Conservation (phyloP, 352 stramenopile genomes). For the Thraustochytrium sp. region DNA sequence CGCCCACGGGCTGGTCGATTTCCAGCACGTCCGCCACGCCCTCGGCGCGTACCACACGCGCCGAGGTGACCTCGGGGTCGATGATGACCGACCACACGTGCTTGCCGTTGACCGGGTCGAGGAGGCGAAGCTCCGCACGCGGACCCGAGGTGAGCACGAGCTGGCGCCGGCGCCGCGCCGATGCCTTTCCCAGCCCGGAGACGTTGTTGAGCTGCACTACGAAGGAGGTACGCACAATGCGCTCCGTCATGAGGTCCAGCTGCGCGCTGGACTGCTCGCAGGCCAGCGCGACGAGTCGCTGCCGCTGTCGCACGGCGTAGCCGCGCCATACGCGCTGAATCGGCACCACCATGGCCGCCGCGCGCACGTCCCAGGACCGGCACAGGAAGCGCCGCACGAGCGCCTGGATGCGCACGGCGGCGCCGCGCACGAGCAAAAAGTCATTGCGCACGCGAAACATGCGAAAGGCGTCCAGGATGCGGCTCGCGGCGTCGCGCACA, state of each 20-base stretch:
- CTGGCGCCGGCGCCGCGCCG: background rate
- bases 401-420: slow-evolving; percentile 10
- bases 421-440: slow-evolving; percentile 4
- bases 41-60: background rate
- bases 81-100: background rate
- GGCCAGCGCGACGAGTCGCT: background rate
- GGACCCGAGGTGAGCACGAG: background rate
- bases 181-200: no score
- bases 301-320: background rate
- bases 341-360: background rate
- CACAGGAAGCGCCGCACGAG: background rate
- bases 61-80: background rate
- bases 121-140: background rate
- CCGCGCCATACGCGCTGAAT: slow-evolving; percentile 2
- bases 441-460: slow-evolving; percentile 14
- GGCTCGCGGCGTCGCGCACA: background rate
- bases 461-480: slow-evolving; percentile 21
- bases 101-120: background rate
- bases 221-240: background rate
- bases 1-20: background rate
- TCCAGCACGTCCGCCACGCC: background rate
- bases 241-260: background rate
- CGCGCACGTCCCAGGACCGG: background rate
- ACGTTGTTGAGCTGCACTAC: background rate
- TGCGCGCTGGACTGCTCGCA: background rate